These are phyloP conservation scores for Camelina sativa DNA, from an alignment of 345 rosid genomes.

Conservation along the genomic window DNA sequence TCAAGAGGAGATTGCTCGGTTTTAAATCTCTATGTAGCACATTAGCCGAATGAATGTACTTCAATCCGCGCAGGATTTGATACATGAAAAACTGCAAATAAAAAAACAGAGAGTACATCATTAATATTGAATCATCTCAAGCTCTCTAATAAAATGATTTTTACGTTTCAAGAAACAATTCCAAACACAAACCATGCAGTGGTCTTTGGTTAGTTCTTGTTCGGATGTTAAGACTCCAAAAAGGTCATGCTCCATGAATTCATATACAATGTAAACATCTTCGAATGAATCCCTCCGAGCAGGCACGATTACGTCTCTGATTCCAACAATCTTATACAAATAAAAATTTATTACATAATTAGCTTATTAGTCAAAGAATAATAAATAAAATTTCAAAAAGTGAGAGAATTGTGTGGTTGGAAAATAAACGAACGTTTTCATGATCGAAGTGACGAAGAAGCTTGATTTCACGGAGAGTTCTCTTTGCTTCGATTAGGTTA, in stretches of 20 bases:
- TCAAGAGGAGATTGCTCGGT: slow-evolving; percentile 87
- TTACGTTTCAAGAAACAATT: not conserved
- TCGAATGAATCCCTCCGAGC: slow-evolving; percentile 65
- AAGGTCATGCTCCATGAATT: slow-evolving; percentile 79
- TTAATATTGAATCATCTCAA: not conserved
- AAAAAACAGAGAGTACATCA: not conserved
- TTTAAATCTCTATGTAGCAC: slow-evolving; percentile 95
- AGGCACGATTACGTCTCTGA: slow-evolving; percentile 89
- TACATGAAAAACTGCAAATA: slow-evolving; percentile 81
- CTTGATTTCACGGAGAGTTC: slow-evolving; percentile 97
- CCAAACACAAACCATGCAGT: slow-evolving; percentile 64
- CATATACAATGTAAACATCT: slow-evolving; percentile 91
- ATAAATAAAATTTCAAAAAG: not conserved
- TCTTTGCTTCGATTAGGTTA: slow-evolving; percentile 81
- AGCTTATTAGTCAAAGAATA: not conserved
- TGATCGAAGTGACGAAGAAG: slow-evolving; percentile 94
- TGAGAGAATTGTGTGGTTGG: not conserved
- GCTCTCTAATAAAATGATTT: slow-evolving; percentile 10
- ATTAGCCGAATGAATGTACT: slow-evolving; percentile 91
- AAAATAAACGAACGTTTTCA: slow-evolving; percentile 78
- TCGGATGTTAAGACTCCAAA: slow-evolving; percentile 64
- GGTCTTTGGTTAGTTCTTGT: slow-evolving; percentile 65
- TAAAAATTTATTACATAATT: slow-evolving; percentile 25
- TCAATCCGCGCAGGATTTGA: slow-evolving; percentile 90
- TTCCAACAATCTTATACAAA: slow-evolving; percentile 66